Percentiles rank a stretch among this genome's conserved stretches.
phyloP scores from a whole-genome alignment of 257 asterid species.

The Petunia axillaris region DNA sequence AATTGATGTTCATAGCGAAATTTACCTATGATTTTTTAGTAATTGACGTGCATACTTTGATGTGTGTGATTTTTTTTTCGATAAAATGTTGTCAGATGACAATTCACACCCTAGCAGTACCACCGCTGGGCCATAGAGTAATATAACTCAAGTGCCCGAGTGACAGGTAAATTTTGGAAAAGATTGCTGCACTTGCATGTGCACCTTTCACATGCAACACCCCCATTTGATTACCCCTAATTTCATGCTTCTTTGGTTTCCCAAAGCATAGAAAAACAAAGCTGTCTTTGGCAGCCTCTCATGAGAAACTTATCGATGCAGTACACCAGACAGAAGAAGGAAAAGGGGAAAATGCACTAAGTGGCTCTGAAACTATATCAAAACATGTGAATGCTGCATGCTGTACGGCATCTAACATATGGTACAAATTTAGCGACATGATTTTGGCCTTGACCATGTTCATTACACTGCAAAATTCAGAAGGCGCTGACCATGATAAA shows the following conservation, averaged over 20 bases:
- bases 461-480: background rate
- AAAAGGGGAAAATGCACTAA: background rate
- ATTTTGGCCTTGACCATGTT: background rate
- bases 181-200: conserved; percentile 10
- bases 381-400: background rate
- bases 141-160: background rate
- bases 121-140: background rate
- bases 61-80: too few species aligned
- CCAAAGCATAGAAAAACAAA: conserved; percentile 8
- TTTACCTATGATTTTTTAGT: too few species aligned
- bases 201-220: background rate
- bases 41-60: too few species aligned
- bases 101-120: too few species aligned
- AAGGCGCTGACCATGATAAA: background rate
- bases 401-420: too few species aligned
- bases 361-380: background rate
- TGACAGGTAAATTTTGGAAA: background rate
- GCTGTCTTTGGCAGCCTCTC: background rate
- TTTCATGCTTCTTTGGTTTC: background rate
- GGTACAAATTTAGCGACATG: background rate
- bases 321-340: background rate
- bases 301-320: background rate
- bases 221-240: background rate
- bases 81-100: too few species aligned
- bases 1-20: too few species aligned